These are phyloP conservation scores for Trichosporon inkin DNA, from an alignment of 1,284 basidiomycete species.

Conservation along the genomic window DNA sequence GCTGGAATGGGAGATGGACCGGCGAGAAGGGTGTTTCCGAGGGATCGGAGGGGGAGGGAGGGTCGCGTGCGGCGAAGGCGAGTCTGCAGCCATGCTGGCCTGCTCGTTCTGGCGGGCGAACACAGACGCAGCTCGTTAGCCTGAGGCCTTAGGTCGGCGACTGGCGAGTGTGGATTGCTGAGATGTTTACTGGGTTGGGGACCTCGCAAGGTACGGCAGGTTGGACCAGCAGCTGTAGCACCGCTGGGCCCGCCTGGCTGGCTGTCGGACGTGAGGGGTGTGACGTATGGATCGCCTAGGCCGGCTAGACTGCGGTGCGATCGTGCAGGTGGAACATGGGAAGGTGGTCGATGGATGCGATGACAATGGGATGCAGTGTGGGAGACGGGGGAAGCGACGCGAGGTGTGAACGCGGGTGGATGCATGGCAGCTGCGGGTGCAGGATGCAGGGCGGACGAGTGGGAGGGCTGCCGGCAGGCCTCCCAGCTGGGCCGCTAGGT, in stretches of 20 bases:
- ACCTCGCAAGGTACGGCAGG: background rate
- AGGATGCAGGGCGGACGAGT: too few relatives aligned
- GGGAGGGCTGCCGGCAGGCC: too few relatives aligned
- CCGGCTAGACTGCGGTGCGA: background rate
- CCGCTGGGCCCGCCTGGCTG: background rate
- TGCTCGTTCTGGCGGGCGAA: background rate
- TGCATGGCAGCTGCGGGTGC: too few relatives aligned
- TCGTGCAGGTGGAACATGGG: background rate
- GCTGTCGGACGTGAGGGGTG: background rate
- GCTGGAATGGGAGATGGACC: conserved; percentile 1
- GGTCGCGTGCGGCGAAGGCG: conserved; percentile 5
- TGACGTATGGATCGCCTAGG: conserved; percentile 2
- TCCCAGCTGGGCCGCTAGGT: too few relatives aligned
- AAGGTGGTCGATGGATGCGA: background rate
- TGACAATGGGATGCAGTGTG: background rate
- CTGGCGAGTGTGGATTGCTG: background rate
- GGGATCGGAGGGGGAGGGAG: conserved; percentile 5
- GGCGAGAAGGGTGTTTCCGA: conserved; percentile 6
- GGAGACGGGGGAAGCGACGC: too few relatives aligned
- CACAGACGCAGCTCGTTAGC: background rate
- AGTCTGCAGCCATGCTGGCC: conserved; percentile 5
- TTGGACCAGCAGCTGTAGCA: background rate
- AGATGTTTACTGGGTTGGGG: conserved; percentile 2
- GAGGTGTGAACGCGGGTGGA: too few relatives aligned
- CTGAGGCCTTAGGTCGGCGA: background rate